Base-by-base conservation (phyloP, 1,139 yeast genomes). In the Taphrina deformans region DNA sequence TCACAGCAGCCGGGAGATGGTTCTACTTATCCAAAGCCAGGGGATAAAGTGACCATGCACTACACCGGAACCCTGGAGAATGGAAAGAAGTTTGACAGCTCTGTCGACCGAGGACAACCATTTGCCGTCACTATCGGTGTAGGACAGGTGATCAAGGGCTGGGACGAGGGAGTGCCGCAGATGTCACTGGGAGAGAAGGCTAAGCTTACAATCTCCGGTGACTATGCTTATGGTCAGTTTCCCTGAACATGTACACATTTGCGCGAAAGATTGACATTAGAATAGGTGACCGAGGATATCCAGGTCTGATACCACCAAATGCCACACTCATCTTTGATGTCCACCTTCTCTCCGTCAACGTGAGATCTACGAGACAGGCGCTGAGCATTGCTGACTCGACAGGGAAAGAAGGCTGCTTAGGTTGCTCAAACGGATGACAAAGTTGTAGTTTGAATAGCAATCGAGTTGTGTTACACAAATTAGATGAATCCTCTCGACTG, bases 1-100 rank as follows among this genome's bases (percentile, higher is more conserved):
- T 24, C n/a, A n/a, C 51, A 55, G 14, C 52, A 65, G 65, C 29
- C 41, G 24, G 67, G 67, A 9, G 62, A 66, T 45, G 64, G 48
- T 24, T 40, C 29, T 23, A 53, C 33, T 33, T 65, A 65, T 23
- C 67, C 67, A 10, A 56, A 63, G 55, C 50, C 41, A 46, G 67
- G 67, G 14, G 67, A 66, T 35, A 56, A 55, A 61, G 67, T 66
- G 29, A 70, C 77, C 60, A 93, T 93, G 75, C 98, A 93, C 81
- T 93, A 93, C 84, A 88, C 89, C 65, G 99, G 99, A 72, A 90
- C 96, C 65, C 83, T 93, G 73, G 95, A 89, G 78, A 88, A 88
- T 76, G 98, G 98, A 73, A 88, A 88, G 80, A 90, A 89, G 79
- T 93, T 93, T 76, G 98, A 93, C 79, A 89, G 96, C 67, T 91